These are phyloP conservation scores for Neckera pumila DNA, from an alignment of 225 moss, liverwort and hornwort species.

Conservation along the genomic window DNA sequence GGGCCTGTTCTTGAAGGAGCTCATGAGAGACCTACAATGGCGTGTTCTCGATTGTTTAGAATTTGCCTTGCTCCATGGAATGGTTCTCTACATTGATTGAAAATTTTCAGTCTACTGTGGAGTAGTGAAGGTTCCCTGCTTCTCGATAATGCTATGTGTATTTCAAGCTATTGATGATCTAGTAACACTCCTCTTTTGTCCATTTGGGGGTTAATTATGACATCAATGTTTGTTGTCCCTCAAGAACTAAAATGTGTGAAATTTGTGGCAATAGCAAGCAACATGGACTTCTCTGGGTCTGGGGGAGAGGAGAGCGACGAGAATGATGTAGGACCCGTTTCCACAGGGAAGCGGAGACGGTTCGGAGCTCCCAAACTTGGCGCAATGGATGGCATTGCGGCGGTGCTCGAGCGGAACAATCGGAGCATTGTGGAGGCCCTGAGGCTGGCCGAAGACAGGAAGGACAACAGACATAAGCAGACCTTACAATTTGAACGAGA, in stretches of 20 bases:
- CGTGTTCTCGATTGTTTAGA: neutral
- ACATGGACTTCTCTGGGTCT: conserved; percentile 81
- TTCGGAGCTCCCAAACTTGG: conserved; percentile 29
- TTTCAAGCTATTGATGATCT: neutral
- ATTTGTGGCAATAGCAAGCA: conserved; percentile 43
- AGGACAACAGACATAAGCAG: conserved; percentile 72
- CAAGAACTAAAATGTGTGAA: neutral
- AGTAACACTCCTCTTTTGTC: neutral
- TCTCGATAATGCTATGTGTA: neutral
- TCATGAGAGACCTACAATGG: neutral
- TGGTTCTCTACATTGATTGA: neutral
- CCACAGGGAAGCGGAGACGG: conserved; percentile 65
- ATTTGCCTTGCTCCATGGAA: neutral
- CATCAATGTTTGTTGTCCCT: neutral
- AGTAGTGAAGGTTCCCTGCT: neutral
- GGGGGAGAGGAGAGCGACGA: conserved; percentile 74
- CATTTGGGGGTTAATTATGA: neutral
- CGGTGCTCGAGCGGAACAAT: conserved; percentile 73
- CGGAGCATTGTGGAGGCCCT: conserved; percentile 61
- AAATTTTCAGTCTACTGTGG: neutral
- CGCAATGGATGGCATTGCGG: conserved; percentile 59
- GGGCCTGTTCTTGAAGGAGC: neutral
- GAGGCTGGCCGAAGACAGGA: conserved; percentile 68
- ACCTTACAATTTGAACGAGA: conserved; percentile 82
- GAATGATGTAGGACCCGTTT: conserved; percentile 58